Evolutionary conservation across 495 filamentous ascomycete species (phyloP).

Genomic region (Penicillium samsonianum): DNA sequence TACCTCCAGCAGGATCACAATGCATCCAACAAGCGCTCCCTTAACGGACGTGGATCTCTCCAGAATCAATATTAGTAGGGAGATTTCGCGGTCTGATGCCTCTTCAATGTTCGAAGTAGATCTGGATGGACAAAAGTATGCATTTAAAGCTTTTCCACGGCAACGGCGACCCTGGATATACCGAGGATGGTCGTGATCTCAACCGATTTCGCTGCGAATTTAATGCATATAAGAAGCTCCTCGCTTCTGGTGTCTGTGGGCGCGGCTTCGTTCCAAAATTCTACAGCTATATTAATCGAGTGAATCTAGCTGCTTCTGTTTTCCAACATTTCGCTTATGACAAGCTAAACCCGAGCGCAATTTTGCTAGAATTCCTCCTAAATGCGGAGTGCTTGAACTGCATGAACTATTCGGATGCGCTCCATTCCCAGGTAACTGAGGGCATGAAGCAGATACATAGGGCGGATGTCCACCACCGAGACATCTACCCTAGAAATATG

Average conservation of each 20-base stretch:
- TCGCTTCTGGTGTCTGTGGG: conserved; percentile 19
- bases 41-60: conserved; percentile 3
- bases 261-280: conserved; percentile 24
- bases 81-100: conserved; percentile 7
- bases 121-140: conserved; percentile 10
- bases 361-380: conserved; percentile 26
- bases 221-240: conserved; percentile 27
- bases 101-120: conserved; percentile 8
- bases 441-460: conserved; percentile 1
- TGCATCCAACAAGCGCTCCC: conserved; percentile 11
- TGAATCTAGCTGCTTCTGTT: conserved; percentile 22
- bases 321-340: conserved; percentile 22
- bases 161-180: conserved; percentile 16
- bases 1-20: conserved; percentile 5
- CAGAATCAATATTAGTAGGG: neutral
- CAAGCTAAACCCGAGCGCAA: conserved; percentile 16
- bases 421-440: conserved; percentile 21
- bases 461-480: conserved; percentile 18
- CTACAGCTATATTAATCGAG: conserved; percentile 25
- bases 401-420: conserved; percentile 28
- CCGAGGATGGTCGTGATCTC: neutral
- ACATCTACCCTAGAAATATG: conserved; percentile 30
- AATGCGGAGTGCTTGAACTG: conserved; percentile 26
- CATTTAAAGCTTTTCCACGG: conserved; percentile 14
- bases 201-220: no score